Percentiles rank a stretch among this genome's conserved stretches.
Conservation (phyloP, 2,329 filamentous ascomycete species). For the Xylaria sp. region DNA sequence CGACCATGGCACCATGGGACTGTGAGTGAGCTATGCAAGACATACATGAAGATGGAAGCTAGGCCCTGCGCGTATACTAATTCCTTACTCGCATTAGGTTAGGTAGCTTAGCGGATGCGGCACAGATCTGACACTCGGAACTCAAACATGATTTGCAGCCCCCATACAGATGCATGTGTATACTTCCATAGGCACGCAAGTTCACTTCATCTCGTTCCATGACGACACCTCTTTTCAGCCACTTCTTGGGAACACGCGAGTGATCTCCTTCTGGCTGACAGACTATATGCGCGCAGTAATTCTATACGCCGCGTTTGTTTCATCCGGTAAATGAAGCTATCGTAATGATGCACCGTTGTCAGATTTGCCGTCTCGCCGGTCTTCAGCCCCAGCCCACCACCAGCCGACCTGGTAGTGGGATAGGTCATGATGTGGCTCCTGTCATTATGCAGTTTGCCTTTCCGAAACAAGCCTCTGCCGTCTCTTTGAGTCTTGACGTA, state of each 20-base stretch:
- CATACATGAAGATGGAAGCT: background rate
- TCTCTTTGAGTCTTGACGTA: background rate
- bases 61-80: background rate
- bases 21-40: background rate
- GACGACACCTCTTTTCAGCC: background rate
- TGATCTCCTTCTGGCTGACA: too few species aligned
- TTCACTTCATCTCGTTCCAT: too few species aligned
- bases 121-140: background rate
- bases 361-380: constrained; percentile 3
- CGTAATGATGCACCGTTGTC: constrained; percentile 16
- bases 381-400: constrained; percentile 1
- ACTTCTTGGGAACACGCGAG: background rate
- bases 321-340: constrained; percentile 8
- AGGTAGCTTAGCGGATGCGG: background rate
- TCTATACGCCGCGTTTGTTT: too few species aligned
- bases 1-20: too few species aligned
- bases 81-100: background rate
- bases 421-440: background rate
- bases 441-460: background rate
- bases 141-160: background rate
- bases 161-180: too few species aligned
- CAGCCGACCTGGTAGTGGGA: background rate
- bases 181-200: background rate
- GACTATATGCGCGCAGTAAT: constrained; percentile 8
- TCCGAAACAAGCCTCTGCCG: background rate